A percentile compares a stretch with the other conserved stretches of the same genome.
Conservation (phyloP, 495 filamentous ascomycete genomes). For the Xylaria venustula region DNA sequence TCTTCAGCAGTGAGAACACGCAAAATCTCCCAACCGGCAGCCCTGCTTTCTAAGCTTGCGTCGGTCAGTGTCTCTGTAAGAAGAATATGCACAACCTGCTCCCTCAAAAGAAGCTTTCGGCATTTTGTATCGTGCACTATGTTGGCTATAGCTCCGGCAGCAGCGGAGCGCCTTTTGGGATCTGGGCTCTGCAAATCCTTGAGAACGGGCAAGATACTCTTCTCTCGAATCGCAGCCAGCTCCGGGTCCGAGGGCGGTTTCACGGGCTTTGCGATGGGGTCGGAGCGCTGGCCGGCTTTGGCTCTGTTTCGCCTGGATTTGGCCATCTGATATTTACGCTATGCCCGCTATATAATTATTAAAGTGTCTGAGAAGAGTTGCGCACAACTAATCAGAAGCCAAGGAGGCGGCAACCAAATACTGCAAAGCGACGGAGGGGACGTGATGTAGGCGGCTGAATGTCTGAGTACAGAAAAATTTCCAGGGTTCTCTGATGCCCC, state of each 20-base stretch:
- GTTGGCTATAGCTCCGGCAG: slow-evolving; percentile 54
- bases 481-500: slow-evolving; percentile 8
- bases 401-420: background rate
- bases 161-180: slow-evolving; percentile 50
- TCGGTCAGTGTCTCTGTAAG: slow-evolving; percentile 62
- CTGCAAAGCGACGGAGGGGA: slow-evolving; percentile 11
- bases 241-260: slow-evolving; percentile 56
- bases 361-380: too few relatives aligned
- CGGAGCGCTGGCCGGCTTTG: slow-evolving; percentile 33
- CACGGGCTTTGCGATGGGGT: slow-evolving; percentile 49
- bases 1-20: slow-evolving; percentile 57
- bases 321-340: slow-evolving; percentile 24
- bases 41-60: slow-evolving; percentile 53
- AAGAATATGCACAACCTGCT: slow-evolving; percentile 58
- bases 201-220: slow-evolving; percentile 56
- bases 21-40: slow-evolving; percentile 61
- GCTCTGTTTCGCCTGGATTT: slow-evolving; percentile 43
- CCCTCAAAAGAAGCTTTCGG: slow-evolving; percentile 57
- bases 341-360: too few relatives aligned
- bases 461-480: slow-evolving; percentile 23
- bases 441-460: slow-evolving; percentile 12
- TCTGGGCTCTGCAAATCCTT: slow-evolving; percentile 55
- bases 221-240: slow-evolving; percentile 54
- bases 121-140: slow-evolving; percentile 58
- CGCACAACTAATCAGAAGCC: too few relatives aligned